Conservation (phyloP, 73 alveolate genomes). For the Stentor roeselii region DNA sequence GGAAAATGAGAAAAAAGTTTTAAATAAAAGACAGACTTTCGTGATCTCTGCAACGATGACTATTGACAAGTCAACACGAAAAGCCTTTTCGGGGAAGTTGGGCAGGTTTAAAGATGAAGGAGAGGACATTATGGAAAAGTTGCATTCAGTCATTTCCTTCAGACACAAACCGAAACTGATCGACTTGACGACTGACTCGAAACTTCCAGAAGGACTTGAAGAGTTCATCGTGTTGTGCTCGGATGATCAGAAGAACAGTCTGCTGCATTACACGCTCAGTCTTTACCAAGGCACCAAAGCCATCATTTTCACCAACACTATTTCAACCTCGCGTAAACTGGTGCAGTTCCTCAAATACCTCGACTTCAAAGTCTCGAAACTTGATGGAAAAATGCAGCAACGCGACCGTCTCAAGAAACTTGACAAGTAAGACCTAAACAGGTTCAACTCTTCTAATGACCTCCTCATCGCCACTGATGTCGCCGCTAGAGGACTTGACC, state of each 20-base stretch:
- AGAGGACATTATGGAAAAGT: slow-evolving; percentile 31
- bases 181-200: slow-evolving; percentile 60
- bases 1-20: slow-evolving; percentile 16
- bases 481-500: slow-evolving; percentile 97
- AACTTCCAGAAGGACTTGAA: slow-evolving; percentile 55
- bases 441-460: slow-evolving; percentile 37
- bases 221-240: slow-evolving; percentile 44
- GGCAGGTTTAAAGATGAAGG: slow-evolving; percentile 34
- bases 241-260: slow-evolving; percentile 65
- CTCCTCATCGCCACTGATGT: slow-evolving; percentile 96
- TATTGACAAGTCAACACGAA: slow-evolving; percentile 36
- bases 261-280: slow-evolving; percentile 71
- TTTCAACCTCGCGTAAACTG: slow-evolving; percentile 84
- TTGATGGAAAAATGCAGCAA: slow-evolving; percentile 91
- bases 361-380: slow-evolving; percentile 55
- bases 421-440: slow-evolving; percentile 15
- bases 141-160: slow-evolving; percentile 9
- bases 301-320: slow-evolving; percentile 89
- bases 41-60: slow-evolving; percentile 56
- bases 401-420: slow-evolving; percentile 79
- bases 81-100: slow-evolving; percentile 27
- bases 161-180: slow-evolving; percentile 55
- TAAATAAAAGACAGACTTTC: slow-evolving; percentile 39
- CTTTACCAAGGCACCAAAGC: slow-evolving; percentile 47
- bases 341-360: slow-evolving; percentile 60